These are phyloP conservation scores for Coemansia sp. DNA, from an alignment of 192 early-diverging fungal species.

Conservation along the genomic window DNA sequence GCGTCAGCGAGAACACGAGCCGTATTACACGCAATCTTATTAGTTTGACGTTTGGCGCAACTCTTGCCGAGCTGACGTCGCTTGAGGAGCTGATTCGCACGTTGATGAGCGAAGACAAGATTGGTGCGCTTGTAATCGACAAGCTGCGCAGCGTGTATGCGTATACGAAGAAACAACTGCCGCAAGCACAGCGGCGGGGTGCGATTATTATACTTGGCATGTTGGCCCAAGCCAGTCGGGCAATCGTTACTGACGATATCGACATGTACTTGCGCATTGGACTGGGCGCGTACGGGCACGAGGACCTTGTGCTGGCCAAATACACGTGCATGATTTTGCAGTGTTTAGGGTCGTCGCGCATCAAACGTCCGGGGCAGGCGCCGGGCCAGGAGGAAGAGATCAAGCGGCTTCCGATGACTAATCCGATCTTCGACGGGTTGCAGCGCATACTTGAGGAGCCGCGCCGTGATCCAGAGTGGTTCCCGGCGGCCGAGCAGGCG, in stretches of 20 bases:
- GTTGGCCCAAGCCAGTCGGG: slow-evolving; percentile 82
- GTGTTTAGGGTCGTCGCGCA: slow-evolving; percentile 59
- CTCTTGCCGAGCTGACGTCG: slow-evolving; percentile 91
- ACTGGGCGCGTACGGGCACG: slow-evolving; percentile 76
- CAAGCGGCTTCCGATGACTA: slow-evolving; percentile 58
- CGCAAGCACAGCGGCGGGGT: slow-evolving; percentile 74
- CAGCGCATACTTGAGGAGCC: slow-evolving; percentile 51
- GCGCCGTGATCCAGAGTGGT: slow-evolving; percentile 63
- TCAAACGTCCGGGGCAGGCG: slow-evolving; percentile 21
- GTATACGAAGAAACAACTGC: slow-evolving; percentile 62
- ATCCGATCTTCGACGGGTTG: slow-evolving; percentile 61
- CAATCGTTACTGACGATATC: slow-evolving; percentile 82
- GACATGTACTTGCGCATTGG: slow-evolving; percentile 84
- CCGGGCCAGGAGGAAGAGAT: slow-evolving; percentile 29
- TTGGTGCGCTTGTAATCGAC: slow-evolving; percentile 68
- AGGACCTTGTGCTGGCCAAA: slow-evolving; percentile 80
- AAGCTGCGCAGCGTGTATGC: slow-evolving; percentile 83
- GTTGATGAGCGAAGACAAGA: slow-evolving; percentile 65
- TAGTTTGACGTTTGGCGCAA: slow-evolving; percentile 81
- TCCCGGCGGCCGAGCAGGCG: slow-evolving; percentile 89
- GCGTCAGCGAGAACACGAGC: slow-evolving; percentile 48
- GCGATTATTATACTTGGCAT: slow-evolving; percentile 92
- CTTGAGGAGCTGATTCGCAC: slow-evolving; percentile 87
- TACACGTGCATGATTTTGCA: slow-evolving; percentile 93
- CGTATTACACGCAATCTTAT: slow-evolving; percentile 58